These are phyloP conservation scores for Fusarium aywerte DNA, from an alignment of 2,329 filamentous ascomycete genomes.

Conservation along the genomic window DNA sequence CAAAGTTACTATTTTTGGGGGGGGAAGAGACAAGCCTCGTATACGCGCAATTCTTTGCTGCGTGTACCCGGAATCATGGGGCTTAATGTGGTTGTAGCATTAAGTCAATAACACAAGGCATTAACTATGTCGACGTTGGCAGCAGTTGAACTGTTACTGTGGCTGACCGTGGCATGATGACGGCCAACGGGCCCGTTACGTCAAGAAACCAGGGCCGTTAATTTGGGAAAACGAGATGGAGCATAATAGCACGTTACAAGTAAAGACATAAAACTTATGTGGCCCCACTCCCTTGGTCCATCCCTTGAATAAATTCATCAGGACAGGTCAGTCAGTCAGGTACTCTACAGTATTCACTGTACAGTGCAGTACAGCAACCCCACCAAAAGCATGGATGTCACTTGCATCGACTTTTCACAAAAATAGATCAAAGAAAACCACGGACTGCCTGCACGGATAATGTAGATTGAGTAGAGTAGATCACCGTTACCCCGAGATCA, in stretches of 20 bases:
- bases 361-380: background rate
- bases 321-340: background rate
- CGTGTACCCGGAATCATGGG: conserved; percentile 9
- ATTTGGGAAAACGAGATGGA: background rate
- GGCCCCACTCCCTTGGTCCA: conserved; percentile 1
- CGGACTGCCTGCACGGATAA: background rate
- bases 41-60: conserved; percentile 24
- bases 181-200: conserved; percentile 5
- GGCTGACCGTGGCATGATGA: conserved; percentile 4
- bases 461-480: conserved; percentile 9
- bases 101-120: background rate
- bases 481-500: conserved; percentile 8
- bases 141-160: background rate
- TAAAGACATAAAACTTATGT: conserved; percentile 4
- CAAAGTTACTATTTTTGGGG: conserved; percentile 33
- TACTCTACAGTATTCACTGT: conserved; percentile 7
- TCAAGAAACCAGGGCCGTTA: conserved; percentile 9
- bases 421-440: conserved; percentile 13
- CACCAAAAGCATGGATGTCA: conserved; percentile 4
- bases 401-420: conserved; percentile 1
- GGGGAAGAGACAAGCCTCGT: conserved; percentile 23
- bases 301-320: background rate
- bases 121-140: background rate
- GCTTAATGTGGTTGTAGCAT: background rate
- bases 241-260: conserved; percentile 5